These are phyloP conservation scores for Spathaspora gorwiae DNA, from an alignment of 805 yeast species.

Conservation along the genomic window DNA sequence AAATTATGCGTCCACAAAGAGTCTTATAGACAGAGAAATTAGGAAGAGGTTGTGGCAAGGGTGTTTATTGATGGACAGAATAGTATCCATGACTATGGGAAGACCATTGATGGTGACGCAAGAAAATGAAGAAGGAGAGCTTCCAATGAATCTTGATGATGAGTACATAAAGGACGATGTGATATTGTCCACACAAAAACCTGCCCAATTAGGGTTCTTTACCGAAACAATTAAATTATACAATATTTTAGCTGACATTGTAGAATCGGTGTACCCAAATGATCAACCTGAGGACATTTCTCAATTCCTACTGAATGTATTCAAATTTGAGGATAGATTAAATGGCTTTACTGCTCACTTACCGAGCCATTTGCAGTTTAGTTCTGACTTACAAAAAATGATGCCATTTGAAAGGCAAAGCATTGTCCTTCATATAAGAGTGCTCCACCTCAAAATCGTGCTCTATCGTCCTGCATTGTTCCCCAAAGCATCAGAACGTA, in stretches of 20 bases:
- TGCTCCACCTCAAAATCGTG: constrained; percentile 9
- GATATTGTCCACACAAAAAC: constrained; percentile 7
- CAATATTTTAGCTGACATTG: constrained; percentile 15
- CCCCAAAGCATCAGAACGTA: constrained; percentile 4
- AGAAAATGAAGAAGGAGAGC: constrained; percentile 7
- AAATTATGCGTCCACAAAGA: constrained; percentile 2
- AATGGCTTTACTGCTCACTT: constrained; percentile 6
- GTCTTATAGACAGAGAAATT: constrained; percentile 14
- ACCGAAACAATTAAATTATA: constrained; percentile 13
- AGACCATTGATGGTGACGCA: constrained; percentile 19
- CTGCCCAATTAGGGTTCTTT: constrained; percentile 14
- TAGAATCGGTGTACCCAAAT: constrained; percentile 9
- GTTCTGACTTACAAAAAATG: not conserved
- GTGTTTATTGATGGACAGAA: constrained; percentile 19
- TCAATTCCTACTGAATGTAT: constrained; percentile 6
- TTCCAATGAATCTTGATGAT: constrained; percentile 16
- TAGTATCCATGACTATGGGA: constrained; percentile 20
- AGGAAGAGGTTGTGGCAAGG: constrained; percentile 23
- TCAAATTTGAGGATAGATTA: constrained; percentile 8
- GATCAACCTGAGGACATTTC: constrained; percentile 4
- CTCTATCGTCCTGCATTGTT: constrained; percentile 8
- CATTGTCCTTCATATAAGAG: constrained; percentile 9
- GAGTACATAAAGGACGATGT: constrained; percentile 11
- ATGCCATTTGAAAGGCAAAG: constrained; percentile 10
- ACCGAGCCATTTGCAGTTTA: constrained; percentile 6